Percentiles rank a stretch among this genome's conserved stretches.
Conservation (phyloP, 805 yeast genomes). For the Candida tallmaniae region DNA sequence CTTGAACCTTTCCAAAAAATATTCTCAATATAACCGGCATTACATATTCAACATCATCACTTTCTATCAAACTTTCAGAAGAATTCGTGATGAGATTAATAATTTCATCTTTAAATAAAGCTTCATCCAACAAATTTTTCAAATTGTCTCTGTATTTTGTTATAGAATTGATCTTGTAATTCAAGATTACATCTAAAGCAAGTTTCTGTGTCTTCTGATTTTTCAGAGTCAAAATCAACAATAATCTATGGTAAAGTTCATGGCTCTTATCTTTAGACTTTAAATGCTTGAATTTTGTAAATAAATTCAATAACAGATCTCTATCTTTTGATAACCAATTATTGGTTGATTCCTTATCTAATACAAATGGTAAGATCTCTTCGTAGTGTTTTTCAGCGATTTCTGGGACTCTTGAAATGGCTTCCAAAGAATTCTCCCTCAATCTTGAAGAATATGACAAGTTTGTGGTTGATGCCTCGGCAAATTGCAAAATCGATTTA, state of each 20-base stretch:
- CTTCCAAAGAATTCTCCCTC: conserved; percentile 54
- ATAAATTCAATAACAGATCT: conserved; percentile 53
- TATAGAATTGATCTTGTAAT: conserved; percentile 55
- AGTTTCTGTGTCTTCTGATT: conserved; percentile 60
- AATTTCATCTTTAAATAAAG: conserved; percentile 81
- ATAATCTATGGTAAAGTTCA: conserved; percentile 48
- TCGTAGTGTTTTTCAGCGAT: conserved; percentile 64
- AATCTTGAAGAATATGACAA: conserved; percentile 39
- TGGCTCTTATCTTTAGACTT: conserved; percentile 48
- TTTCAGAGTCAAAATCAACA: conserved; percentile 58
- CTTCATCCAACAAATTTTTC: conserved; percentile 72
- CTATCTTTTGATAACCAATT: conserved; percentile 51
- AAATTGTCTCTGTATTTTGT: conserved; percentile 71
- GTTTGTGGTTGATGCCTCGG: conserved; percentile 33
- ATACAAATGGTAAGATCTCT: conserved; percentile 55
- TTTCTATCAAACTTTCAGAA: conserved; percentile 50
- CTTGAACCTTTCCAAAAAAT: conserved; percentile 81
- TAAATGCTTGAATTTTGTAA: conserved; percentile 62
- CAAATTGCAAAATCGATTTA: conserved; percentile 33
- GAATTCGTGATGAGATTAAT: conserved; percentile 53
- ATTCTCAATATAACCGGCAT: conserved; percentile 75
- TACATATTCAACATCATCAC: conserved; percentile 51
- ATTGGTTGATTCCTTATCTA: conserved; percentile 23
- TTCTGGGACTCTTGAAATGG: conserved; percentile 54
- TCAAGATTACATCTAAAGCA: conserved; percentile 66